phyloP scores from a whole-genome alignment of 1,139 yeast genomes.

The Candida glucosophila region DNA sequence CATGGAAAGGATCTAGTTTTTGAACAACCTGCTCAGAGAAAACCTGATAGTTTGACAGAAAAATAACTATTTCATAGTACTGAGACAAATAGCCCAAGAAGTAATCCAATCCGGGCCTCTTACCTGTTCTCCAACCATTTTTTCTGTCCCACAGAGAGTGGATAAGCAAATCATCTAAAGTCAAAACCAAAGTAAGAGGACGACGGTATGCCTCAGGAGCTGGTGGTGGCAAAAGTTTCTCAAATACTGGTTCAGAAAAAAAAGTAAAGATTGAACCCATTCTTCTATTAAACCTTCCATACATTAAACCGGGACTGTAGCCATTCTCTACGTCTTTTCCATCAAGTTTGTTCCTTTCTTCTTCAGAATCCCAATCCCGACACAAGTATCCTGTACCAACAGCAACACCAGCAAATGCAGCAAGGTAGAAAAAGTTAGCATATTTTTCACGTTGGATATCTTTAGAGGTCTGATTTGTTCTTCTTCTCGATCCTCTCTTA shows the following conservation, averaged over 20 bases:
- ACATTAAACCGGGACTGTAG: slow-evolving; percentile 56
- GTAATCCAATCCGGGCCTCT: slow-evolving; percentile 97
- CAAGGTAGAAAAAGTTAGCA: slow-evolving; percentile 62
- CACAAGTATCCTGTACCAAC: slow-evolving; percentile 69
- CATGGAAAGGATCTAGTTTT: slow-evolving; percentile 89
- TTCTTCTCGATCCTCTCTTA: slow-evolving; percentile 37
- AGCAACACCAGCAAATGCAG: slow-evolving; percentile 49
- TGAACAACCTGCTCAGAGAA: slow-evolving; percentile 78
- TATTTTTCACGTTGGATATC: slow-evolving; percentile 48
- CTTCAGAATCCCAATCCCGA: slow-evolving; percentile 83
- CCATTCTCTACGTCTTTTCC: slow-evolving; percentile 59
- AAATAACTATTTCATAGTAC: slow-evolving; percentile 90
- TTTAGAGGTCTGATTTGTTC: slow-evolving; percentile 55
- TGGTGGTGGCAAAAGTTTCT: slow-evolving; percentile 80
- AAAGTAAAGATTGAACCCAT: slow-evolving; percentile 68
- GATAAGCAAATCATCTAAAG: slow-evolving; percentile 81
- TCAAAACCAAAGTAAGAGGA: slow-evolving; percentile 82
- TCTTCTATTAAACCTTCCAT: slow-evolving; percentile 62
- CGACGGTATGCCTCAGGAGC: slow-evolving; percentile 90
- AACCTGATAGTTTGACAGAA: slow-evolving; percentile 78
- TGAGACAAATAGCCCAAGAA: slow-evolving; percentile 90
- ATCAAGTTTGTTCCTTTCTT: slow-evolving; percentile 46
- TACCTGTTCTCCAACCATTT: slow-evolving; percentile 97
- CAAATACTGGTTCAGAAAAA: slow-evolving; percentile 91
- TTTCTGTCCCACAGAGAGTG: slow-evolving; percentile 91